Percentiles rank a stretch among this genome's conserved stretches.
Conservation (phyloP, 306 rosid species). For the Pachyrhizus erosus region DNA sequence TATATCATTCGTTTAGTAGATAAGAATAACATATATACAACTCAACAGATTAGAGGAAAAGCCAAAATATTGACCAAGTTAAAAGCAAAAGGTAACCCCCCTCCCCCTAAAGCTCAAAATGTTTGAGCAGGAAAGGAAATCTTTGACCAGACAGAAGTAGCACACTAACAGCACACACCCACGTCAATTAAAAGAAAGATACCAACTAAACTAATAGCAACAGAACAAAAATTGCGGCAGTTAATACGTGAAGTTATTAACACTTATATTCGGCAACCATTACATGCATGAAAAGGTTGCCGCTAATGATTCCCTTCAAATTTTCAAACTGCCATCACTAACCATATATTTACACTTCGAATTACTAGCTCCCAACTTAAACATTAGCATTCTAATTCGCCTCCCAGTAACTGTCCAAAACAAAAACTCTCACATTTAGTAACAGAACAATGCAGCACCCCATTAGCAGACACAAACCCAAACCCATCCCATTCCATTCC, state of each 20-base stretch:
- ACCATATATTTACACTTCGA: conserved; percentile 39
- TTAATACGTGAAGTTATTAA: conserved; percentile 16
- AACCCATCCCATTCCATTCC: conserved; percentile 57
- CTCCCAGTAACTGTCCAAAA: conserved; percentile 39
- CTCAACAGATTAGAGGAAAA: conserved; percentile 3
- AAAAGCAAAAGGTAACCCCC: conserved; percentile 4
- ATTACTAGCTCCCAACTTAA: conserved; percentile 45
- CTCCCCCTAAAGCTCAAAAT: background rate
- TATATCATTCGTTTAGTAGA: background rate
- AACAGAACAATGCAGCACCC: conserved; percentile 43
- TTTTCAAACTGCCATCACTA: conserved; percentile 35
- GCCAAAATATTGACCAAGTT: background rate
- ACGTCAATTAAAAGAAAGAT: conserved; percentile 26
- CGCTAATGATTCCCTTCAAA: conserved; percentile 57
- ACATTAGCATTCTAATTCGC: conserved; percentile 41
- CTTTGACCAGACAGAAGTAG: background rate
- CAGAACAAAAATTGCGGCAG: conserved; percentile 17
- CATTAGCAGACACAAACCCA: conserved; percentile 40
- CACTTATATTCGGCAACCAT: conserved; percentile 38
- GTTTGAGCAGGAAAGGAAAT: conserved; percentile 37
- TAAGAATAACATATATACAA: background rate
- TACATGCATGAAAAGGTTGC: conserved; percentile 52
- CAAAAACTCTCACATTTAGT: conserved; percentile 42
- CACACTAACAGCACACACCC: conserved; percentile 29
- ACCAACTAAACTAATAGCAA: conserved; percentile 12